Percentiles rank a stretch among this genome's conserved stretches.
phyloP scores from a whole-genome alignment of 345 rosid species.

The Brassica cretica region DNA sequence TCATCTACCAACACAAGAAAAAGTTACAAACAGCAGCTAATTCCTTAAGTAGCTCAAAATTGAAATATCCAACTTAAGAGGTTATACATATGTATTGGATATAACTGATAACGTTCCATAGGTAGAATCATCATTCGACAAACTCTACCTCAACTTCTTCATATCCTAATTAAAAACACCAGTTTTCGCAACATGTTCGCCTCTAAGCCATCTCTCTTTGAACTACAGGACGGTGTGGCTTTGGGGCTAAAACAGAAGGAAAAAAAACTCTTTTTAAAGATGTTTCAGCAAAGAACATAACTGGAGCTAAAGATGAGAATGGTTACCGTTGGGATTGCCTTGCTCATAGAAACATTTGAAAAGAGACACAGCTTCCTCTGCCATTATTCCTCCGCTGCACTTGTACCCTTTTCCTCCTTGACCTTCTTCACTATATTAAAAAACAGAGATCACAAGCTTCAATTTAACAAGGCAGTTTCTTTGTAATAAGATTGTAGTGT shows the following conservation, averaged over 20 bases:
- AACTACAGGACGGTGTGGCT: conserved; percentile 51
- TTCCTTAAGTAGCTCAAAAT: background rate
- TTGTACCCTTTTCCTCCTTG: conserved; percentile 49
- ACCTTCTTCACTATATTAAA: conserved; percentile 38
- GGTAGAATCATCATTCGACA: background rate
- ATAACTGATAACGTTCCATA: background rate
- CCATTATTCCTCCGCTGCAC: conserved; percentile 69
- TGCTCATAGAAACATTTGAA: conserved; percentile 76
- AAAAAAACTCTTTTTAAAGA: background rate
- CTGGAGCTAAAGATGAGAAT: background rate
- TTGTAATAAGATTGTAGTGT: background rate
- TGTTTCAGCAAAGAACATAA: background rate
- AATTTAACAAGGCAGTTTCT: background rate
- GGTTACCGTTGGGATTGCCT: conserved; percentile 84
- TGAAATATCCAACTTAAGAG: background rate
- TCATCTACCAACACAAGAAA: background rate
- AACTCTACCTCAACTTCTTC: background rate
- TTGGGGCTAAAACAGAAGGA: conserved; percentile 44
- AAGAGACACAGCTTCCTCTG: conserved; percentile 70
- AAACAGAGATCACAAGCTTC: conserved; percentile 10
- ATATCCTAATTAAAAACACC: background rate
- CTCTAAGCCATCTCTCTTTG: conserved; percentile 22
- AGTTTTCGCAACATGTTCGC: background rate
- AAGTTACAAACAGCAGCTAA: background rate
- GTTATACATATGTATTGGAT: background rate